These are phyloP conservation scores for Cynanchum wilfordii DNA, from an alignment of 257 asterid species.

Conservation along the genomic window DNA sequence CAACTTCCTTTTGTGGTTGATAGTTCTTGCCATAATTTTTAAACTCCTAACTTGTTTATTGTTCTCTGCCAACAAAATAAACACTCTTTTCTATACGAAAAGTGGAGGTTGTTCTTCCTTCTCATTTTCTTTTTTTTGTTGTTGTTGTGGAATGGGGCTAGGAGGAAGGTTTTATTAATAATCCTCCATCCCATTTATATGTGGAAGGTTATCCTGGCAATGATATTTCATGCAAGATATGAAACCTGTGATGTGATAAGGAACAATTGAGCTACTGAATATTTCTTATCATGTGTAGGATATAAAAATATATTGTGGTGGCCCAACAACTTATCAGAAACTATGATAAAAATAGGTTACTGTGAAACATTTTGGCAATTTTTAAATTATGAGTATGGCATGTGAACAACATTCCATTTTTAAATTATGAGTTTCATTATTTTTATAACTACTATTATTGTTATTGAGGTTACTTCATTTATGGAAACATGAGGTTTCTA, in stretches of 20 bases:
- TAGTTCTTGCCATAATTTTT: background rate
- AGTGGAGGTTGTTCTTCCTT: too few species aligned
- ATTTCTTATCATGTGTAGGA: background rate
- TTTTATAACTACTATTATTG: background rate
- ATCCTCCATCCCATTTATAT: background rate
- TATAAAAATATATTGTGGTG: background rate
- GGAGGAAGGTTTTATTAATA: background rate
- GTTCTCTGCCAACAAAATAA: background rate
- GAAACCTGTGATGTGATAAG: background rate
- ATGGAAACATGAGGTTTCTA: slow-evolving; percentile 7
- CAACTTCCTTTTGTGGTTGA: background rate
- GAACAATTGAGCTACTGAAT: background rate
- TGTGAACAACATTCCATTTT: background rate
- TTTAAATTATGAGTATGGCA: background rate
- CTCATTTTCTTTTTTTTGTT: background rate
- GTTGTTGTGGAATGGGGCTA: background rate
- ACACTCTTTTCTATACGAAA: background rate
- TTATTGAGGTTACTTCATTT: background rate
- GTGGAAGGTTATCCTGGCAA: background rate
- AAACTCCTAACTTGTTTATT: background rate
- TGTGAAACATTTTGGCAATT: background rate
- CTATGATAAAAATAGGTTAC: background rate
- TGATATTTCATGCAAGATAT: background rate
- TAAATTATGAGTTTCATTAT: background rate
- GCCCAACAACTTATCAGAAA: background rate